These are phyloP conservation scores for Penicillium subrubescens DNA, from an alignment of 495 filamentous ascomycete species.

Conservation along the genomic window DNA sequence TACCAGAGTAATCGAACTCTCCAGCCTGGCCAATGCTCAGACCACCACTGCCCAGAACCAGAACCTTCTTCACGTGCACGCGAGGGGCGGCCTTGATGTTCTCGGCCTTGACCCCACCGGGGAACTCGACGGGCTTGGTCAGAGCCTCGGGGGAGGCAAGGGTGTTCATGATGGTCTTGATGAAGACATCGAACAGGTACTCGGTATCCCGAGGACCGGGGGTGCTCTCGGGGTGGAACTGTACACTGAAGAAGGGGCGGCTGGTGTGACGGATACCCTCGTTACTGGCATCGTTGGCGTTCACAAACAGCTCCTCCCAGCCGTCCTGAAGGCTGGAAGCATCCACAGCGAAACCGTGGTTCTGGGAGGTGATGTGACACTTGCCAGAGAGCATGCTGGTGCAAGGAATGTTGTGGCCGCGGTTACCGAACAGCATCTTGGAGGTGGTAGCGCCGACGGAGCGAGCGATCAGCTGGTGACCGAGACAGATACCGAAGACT, in stretches of 20 bases:
- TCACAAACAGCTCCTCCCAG: slow-evolving; percentile 94
- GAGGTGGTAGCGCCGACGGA: slow-evolving; percentile 83
- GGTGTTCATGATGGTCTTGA: slow-evolving; percentile 74
- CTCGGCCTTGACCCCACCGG: slow-evolving; percentile 77
- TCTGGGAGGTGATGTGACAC: slow-evolving; percentile 98
- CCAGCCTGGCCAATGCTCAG: slow-evolving; percentile 97
- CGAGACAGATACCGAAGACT: slow-evolving; percentile 95
- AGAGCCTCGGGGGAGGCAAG: slow-evolving; percentile 63
- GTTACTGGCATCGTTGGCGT: slow-evolving; percentile 97
- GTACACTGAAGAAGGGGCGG: slow-evolving; percentile 94
- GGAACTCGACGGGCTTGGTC: slow-evolving; percentile 73
- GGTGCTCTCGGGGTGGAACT: slow-evolving; percentile 97
- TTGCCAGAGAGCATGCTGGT: slow-evolving; percentile 90
- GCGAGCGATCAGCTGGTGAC: slow-evolving; percentile 90
- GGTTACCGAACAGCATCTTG: slow-evolving; percentile 99
- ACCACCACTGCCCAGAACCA: slow-evolving; percentile 94
- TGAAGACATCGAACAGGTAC: slow-evolving; percentile 95
- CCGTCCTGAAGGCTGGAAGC: slow-evolving; percentile 68
- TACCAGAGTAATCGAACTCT: slow-evolving; percentile 98
- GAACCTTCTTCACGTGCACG: slow-evolving; percentile 90
- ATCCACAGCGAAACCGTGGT: slow-evolving; percentile 94
- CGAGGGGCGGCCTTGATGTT: slow-evolving; percentile 74
- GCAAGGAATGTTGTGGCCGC: slow-evolving; percentile 97
- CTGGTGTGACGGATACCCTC: slow-evolving; percentile 88
- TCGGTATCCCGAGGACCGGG: slow-evolving; percentile 97